Conservation (phyloP, 495 filamentous ascomycete species). For the Geopyxis carbonaria region DNA sequence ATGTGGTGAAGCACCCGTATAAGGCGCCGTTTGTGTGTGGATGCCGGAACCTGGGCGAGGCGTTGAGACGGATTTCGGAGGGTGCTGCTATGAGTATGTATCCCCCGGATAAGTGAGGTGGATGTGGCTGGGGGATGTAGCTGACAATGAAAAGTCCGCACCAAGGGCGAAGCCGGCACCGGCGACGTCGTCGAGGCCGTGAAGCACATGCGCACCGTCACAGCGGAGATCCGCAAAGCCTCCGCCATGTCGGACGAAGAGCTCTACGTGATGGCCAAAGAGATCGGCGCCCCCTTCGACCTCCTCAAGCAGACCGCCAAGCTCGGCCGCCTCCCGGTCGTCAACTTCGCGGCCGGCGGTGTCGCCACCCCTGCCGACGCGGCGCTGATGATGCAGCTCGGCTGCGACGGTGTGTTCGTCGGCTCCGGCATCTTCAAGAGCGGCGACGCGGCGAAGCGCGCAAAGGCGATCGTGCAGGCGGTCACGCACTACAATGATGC, state of each 20-base stretch:
- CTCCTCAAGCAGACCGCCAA: constrained; percentile 72
- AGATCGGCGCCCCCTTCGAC: constrained; percentile 56
- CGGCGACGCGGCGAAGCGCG: constrained; percentile 71
- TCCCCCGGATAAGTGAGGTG: background rate
- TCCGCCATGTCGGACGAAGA: constrained; percentile 46
- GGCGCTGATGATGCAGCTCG: constrained; percentile 97
- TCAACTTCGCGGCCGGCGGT: constrained; percentile 97
- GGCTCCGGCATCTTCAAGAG: constrained; percentile 95
- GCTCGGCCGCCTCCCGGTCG: constrained; percentile 77
- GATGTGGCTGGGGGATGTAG: background rate
- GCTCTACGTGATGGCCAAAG: constrained; percentile 59
- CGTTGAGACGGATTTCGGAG: constrained; percentile 76
- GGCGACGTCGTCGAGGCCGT: constrained; percentile 96
- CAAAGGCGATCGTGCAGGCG: constrained; percentile 86
- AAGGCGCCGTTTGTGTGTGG: constrained; percentile 88
- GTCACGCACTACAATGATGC: constrained; percentile 75
- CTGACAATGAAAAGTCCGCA: constrained; percentile 50
- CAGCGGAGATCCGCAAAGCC: constrained; percentile 61
- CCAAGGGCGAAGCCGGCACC: constrained; percentile 97
- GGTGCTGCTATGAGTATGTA: constrained; percentile 72
- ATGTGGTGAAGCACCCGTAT: constrained; percentile 78
- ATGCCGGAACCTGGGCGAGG: constrained; percentile 88
- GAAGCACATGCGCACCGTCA: constrained; percentile 86
- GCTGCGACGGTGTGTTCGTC: constrained; percentile 95
- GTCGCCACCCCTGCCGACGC: constrained; percentile 94